These are phyloP conservation scores for Cyclostephanos tholiformis DNA, from an alignment of 108 stramenopile genomes.

Conservation along the genomic window DNA sequence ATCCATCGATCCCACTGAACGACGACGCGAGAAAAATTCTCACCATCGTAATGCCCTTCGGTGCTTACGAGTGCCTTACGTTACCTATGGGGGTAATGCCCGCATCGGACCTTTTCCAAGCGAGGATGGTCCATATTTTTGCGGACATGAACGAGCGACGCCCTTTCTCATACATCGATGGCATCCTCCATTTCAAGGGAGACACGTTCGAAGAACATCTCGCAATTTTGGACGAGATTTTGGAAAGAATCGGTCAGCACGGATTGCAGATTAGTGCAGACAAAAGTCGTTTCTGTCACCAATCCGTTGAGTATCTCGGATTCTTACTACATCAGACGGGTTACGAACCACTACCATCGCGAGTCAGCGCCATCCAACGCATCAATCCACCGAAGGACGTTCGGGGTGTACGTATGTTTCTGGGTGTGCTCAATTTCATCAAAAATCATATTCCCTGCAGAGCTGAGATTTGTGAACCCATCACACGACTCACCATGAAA, in stretches of 20 bases:
- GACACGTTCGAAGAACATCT: background rate
- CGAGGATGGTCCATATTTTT: too few relatives aligned
- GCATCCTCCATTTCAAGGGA: slow-evolving; percentile 16
- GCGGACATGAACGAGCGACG: too few relatives aligned
- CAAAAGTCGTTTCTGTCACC: slow-evolving; percentile 20
- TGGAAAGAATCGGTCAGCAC: slow-evolving; percentile 1
- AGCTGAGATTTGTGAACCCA: too few relatives aligned
- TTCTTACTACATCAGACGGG: slow-evolving; percentile 4
- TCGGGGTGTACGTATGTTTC: too few relatives aligned
- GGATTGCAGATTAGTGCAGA: slow-evolving; percentile 34
- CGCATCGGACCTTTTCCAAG: too few relatives aligned
- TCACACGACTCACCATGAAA: slow-evolving; percentile 29
- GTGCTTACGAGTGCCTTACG: too few relatives aligned
- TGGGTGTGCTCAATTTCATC: slow-evolving; percentile 37
- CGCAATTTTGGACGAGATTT: too few relatives aligned
- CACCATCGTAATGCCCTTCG: too few relatives aligned
- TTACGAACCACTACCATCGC: slow-evolving; percentile 11
- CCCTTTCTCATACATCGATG: slow-evolving; percentile 13
- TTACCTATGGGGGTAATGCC: too few relatives aligned
- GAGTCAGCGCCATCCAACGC: slow-evolving; percentile 15
- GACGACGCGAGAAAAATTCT: slow-evolving; percentile 9
- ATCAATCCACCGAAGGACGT: slow-evolving; percentile 21
- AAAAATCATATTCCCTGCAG: too few relatives aligned
- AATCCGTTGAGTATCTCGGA: slow-evolving; percentile 29
- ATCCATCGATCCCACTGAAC: slow-evolving; percentile 14